These are phyloP conservation scores for Thalia dealbata DNA, from an alignment of 176 grass and related monocot genomes.

Conservation along the genomic window DNA sequence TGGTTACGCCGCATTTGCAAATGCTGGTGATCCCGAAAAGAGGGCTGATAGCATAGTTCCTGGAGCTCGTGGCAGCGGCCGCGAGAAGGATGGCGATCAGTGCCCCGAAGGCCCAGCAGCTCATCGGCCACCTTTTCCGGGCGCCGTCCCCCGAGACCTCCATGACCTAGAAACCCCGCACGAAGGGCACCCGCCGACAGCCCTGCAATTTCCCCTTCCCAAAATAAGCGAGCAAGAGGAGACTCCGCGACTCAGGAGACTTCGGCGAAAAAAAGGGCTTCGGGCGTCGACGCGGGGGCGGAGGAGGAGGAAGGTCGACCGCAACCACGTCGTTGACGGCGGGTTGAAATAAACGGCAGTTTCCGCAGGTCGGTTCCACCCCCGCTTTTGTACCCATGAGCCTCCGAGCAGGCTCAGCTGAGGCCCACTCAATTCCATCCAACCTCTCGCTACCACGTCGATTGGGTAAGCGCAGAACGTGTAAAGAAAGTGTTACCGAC, in stretches of 20 bases:
- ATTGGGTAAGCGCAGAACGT: too few relatives aligned
- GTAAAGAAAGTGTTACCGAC: too few relatives aligned
- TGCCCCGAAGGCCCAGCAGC: conserved; percentile 35
- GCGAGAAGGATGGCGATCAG: conserved; percentile 50
- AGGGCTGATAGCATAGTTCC: conserved; percentile 29
- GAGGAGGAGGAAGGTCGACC: background rate
- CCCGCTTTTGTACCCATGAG: too few relatives aligned
- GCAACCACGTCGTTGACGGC: background rate
- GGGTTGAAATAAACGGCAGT: background rate
- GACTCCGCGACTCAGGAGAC: background rate
- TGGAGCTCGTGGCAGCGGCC: conserved; percentile 35
- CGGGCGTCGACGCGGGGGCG: background rate
- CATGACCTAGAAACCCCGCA: background rate
- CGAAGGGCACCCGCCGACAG: background rate
- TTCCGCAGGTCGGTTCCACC: background rate
- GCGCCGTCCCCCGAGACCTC: background rate
- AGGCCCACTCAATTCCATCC: too few relatives aligned
- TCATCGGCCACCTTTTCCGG: background rate
- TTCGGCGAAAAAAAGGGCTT: background rate
- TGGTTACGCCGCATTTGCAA: conserved; percentile 52
- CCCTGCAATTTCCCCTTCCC: background rate
- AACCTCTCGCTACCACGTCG: too few relatives aligned
- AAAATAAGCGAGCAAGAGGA: background rate
- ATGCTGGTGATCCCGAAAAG: conserved; percentile 18
- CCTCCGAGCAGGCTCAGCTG: too few relatives aligned